Percentiles rank a stretch among this genome's conserved stretches.
These are phyloP conservation scores for Brassica carinata DNA, from an alignment of 345 rosid genomes.

Conservation along the genomic window DNA sequence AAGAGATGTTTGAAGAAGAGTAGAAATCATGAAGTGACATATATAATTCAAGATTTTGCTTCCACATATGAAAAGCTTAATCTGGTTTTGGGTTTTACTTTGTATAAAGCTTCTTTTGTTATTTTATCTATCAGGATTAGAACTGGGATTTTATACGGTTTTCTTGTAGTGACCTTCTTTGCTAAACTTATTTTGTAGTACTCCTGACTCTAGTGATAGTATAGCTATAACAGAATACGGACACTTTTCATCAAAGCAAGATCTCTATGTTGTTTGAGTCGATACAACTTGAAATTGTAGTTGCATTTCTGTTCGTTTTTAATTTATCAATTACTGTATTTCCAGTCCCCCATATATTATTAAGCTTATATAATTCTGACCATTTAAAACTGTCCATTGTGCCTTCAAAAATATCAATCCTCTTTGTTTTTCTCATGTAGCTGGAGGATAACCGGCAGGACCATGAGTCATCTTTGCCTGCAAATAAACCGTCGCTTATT, in stretches of 20 bases:
- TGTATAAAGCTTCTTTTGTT: not conserved
- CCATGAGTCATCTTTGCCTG: constrained; percentile 57
- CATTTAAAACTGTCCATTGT: not conserved
- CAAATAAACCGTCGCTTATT: constrained; percentile 70
- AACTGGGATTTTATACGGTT: not conserved
- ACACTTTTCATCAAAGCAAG: not conserved
- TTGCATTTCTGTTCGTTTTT: constrained; percentile 8
- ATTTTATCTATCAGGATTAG: not conserved
- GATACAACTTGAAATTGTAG: not conserved
- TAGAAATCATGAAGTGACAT: constrained; percentile 13
- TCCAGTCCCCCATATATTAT: not conserved
- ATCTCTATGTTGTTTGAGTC: constrained; percentile 17
- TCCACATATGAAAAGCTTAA: not conserved
- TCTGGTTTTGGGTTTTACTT: not conserved
- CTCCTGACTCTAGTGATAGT: not conserved
- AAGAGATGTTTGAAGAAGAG: constrained; percentile 15
- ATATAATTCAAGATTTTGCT: not conserved
- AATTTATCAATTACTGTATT: not conserved
- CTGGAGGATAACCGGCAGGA: constrained; percentile 57
- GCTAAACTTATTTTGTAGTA: not conserved
- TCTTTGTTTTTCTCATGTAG: constrained; percentile 48
- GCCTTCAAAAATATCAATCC: constrained; percentile 10
- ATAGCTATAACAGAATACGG: not conserved
- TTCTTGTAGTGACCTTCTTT: not conserved
- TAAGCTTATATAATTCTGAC: constrained; percentile 16